Conservation (phyloP, 345 rosid species). For the Capsella bursapastoris region DNA sequence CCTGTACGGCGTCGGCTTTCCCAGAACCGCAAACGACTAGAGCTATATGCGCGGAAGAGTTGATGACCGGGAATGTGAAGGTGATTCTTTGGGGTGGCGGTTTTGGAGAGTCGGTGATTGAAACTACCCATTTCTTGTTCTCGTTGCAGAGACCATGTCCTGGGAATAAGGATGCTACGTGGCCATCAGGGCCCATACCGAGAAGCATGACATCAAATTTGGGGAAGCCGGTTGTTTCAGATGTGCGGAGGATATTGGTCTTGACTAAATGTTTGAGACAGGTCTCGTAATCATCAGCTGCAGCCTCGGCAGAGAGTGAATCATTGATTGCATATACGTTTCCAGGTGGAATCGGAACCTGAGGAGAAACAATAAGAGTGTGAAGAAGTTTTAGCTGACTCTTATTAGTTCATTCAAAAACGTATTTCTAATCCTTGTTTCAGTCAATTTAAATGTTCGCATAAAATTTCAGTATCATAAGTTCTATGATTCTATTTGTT, state of each 20-base stretch:
- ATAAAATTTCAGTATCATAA: background rate
- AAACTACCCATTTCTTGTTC: slow-evolving; percentile 74
- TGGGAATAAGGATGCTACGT: slow-evolving; percentile 82
- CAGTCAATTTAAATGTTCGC: background rate
- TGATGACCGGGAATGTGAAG: slow-evolving; percentile 83
- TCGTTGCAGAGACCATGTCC: slow-evolving; percentile 74
- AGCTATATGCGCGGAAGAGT: slow-evolving; percentile 73
- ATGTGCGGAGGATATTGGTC: slow-evolving; percentile 45
- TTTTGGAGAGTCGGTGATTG: slow-evolving; percentile 78
- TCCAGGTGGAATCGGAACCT: slow-evolving; percentile 73
- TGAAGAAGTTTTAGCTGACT: background rate
- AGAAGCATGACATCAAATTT: slow-evolving; percentile 86
- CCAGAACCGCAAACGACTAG: slow-evolving; percentile 75
- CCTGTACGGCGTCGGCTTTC: slow-evolving; percentile 62
- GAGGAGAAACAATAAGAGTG: background rate
- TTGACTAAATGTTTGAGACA: slow-evolving; percentile 67
- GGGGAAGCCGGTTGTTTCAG: slow-evolving; percentile 66
- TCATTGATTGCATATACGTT: slow-evolving; percentile 82
- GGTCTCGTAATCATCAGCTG: slow-evolving; percentile 86
- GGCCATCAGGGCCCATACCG: slow-evolving; percentile 95
- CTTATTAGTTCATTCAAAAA: background rate
- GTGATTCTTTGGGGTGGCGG: slow-evolving; percentile 90
- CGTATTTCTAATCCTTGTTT: background rate
- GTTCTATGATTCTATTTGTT: background rate
- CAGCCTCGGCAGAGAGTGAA: slow-evolving; percentile 72